Evolutionary conservation across 2,329 filamentous ascomycete species (phyloP), one percentile per base, ranked within the genome.

Genomic region (Chalaropsis ovoidea): DNA sequence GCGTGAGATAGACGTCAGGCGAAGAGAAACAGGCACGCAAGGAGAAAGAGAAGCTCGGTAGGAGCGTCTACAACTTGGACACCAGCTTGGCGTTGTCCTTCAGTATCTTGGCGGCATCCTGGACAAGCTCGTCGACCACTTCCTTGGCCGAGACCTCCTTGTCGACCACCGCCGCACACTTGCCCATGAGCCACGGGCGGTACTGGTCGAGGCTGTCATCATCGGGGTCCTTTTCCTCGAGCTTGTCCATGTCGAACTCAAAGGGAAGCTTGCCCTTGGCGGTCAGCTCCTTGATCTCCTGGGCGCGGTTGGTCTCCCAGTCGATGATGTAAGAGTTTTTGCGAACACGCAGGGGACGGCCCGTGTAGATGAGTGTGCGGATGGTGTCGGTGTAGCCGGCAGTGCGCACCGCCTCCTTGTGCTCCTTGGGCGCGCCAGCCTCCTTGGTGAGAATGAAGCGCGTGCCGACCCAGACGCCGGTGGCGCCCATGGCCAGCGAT

Each of bases 321-420:
- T 96, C 89, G 74, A 85, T 76, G 73, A 99, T 97, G 78, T 99
- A 99, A 6, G 87, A 77, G 80, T 97, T 99, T 74, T 84, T 94
- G 75, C 92, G 87, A 67, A 99, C 94, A 70, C 94, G 90, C 74
- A 99, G 82, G 43, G 94, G 94, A 67, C 94, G 89, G 65, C 94
- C 94, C 66, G 94, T 99, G 83, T 97, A 99, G 79, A 99, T 99
- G 76, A 97, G 90, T 62, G 94, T 99, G 74, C 90, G 89, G 75
- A 97, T 80, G 73, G 95, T 99, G 78, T 99, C 94, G 77, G 97
- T 91, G 76, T 94, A 96, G 71, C 89, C 85, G 63, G 94, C 85
- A 54, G 93, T 96, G 73, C 86, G 85, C 71, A 99, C 94, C 68
- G 93, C 90, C 74, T 99, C 93, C 80, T 97, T 94, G 82, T 99